These are phyloP conservation scores for Smallanthus sonchifolius DNA, from an alignment of 129 eudicot genomes.

Conservation along the genomic window DNA sequence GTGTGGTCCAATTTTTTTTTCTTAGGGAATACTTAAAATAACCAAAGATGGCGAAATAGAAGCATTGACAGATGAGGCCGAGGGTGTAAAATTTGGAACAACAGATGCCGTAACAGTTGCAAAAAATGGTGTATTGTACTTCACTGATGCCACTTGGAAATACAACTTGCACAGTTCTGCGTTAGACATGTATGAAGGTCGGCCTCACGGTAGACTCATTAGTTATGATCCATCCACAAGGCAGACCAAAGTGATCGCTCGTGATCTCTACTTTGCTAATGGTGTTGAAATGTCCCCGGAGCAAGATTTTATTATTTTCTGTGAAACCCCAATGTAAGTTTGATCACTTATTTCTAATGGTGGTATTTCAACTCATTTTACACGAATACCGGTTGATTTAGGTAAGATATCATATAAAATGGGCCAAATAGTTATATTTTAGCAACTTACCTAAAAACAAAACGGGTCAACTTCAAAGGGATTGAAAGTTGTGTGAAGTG, in stretches of 20 bases:
- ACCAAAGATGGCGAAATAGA: conserved; percentile 46
- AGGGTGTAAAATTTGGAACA: conserved; percentile 61
- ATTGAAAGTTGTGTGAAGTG: background rate
- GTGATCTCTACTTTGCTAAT: conserved; percentile 72
- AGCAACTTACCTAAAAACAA: background rate
- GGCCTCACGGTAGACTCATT: conserved; percentile 85
- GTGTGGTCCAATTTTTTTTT: background rate
- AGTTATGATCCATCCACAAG: conserved; percentile 69
- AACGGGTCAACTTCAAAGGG: background rate
- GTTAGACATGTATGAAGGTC: conserved; percentile 48
- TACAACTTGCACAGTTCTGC: conserved; percentile 25
- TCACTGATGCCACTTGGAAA: conserved; percentile 82
- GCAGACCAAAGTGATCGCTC: conserved; percentile 59
- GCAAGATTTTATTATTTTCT: conserved; percentile 63
- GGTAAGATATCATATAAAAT: background rate
- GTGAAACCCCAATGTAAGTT: conserved; percentile 72
- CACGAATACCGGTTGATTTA: background rate
- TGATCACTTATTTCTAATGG: background rate
- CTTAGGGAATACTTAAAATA: conserved; percentile 73
- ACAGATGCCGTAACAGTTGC: conserved; percentile 64
- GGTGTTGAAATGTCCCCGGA: conserved; percentile 70
- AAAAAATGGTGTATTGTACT: conserved; percentile 61
- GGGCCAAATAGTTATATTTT: background rate
- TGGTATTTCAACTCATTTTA: background rate
- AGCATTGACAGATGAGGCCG: conserved; percentile 71